Percentiles rank a stretch among this genome's conserved stretches.
Evolutionary conservation across 345 rosid genomes (phyloP).

Genomic region (Limnanthes douglasii): DNA sequence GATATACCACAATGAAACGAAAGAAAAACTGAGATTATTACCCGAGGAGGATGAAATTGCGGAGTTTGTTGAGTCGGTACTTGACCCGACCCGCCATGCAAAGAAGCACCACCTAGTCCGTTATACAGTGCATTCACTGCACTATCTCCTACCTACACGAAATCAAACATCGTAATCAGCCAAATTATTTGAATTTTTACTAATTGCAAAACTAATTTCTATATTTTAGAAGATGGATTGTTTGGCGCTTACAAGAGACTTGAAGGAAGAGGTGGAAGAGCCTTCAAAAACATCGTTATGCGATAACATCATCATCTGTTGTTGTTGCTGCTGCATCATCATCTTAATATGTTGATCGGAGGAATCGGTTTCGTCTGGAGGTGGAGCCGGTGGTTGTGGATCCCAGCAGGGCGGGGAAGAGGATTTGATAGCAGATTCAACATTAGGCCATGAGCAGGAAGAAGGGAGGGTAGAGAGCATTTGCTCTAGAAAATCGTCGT

Average conservation of each 20-base stretch:
- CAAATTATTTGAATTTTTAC: no score
- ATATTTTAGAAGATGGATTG: no score
- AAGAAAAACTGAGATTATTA: not conserved
- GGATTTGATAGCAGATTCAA: slow-evolving; percentile 16
- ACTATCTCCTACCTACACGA: slow-evolving; percentile 23
- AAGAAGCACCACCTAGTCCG: slow-evolving; percentile 35
- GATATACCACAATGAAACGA: not conserved
- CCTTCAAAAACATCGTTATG: slow-evolving; percentile 25
- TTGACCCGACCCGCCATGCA: slow-evolving; percentile 30
- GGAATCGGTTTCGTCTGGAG: slow-evolving; percentile 21
- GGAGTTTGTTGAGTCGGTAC: slow-evolving; percentile 14
- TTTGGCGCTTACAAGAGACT: slow-evolving; percentile 23
- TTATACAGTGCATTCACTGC: slow-evolving; percentile 28
- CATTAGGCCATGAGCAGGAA: slow-evolving; percentile 37
- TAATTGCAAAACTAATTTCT: no score
- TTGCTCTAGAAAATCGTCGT: slow-evolving; percentile 68
- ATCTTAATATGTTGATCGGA: no score
- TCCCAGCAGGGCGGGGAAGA: slow-evolving; percentile 21
- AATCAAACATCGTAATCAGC: not conserved
- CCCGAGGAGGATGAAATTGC: slow-evolving; percentile 55
- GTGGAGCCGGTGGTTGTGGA: slow-evolving; percentile 21
- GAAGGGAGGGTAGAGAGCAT: slow-evolving; percentile 63
- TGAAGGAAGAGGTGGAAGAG: slow-evolving; percentile 18
- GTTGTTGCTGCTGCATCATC: slow-evolving; percentile 35
- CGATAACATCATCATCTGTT: slow-evolving; percentile 18